Evolutionary conservation across 768 basidiomycete genomes (phyloP).

Genomic region (Boletus coccyginus): DNA sequence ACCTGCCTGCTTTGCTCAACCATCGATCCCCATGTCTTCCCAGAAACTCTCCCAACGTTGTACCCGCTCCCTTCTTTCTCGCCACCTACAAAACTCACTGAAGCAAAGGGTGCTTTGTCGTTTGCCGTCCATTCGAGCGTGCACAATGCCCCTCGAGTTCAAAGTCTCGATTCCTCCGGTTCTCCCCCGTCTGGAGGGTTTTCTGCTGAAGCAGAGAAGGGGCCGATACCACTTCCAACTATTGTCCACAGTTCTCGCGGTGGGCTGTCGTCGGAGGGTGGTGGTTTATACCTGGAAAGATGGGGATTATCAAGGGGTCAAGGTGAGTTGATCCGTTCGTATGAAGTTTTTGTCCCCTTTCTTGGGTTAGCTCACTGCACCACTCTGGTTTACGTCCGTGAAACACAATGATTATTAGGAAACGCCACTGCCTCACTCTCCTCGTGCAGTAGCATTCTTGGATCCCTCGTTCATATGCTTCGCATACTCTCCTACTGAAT

Average conservation of each 20-base stretch:
- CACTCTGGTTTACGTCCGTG: background rate
- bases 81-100: constrained; percentile 67
- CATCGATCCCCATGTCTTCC: background rate
- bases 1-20: background rate
- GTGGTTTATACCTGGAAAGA: constrained; percentile 87
- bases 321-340: constrained; percentile 41
- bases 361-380: background rate
- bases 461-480: constrained; percentile 60
- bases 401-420: constrained; percentile 50
- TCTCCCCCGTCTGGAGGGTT: constrained; percentile 9
- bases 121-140: constrained; percentile 73
- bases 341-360: background rate
- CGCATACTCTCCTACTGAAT: constrained; percentile 69
- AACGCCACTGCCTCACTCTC: constrained; percentile 79
- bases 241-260: constrained; percentile 72
- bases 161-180: constrained; percentile 14
- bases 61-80: constrained; percentile 73
- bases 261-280: constrained; percentile 84
- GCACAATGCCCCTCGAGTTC: constrained; percentile 38
- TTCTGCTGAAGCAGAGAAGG: background rate
- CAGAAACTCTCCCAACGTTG: constrained; percentile 73
- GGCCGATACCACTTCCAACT: constrained; percentile 53
- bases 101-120: constrained; percentile 79
- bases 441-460: constrained; percentile 80
- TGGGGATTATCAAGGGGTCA: constrained; percentile 69